Evolutionary conservation across 257 asterid species (phyloP).

Genomic region (Linderniella brevidens): DNA sequence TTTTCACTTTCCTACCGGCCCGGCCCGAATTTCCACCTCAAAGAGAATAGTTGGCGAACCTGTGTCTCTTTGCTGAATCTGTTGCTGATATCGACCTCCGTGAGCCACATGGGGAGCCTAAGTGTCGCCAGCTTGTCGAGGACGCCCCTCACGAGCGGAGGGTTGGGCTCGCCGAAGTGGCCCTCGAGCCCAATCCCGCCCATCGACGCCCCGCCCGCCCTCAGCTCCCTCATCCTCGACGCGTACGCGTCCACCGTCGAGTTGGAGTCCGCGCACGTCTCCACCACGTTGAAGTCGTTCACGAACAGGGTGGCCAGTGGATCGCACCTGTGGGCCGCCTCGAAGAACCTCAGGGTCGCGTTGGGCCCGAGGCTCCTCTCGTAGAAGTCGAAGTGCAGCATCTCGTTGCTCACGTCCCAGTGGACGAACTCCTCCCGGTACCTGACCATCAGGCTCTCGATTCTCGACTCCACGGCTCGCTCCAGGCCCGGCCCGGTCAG

Average conservation of each 20-base stretch:
- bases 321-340: slow-evolving; percentile 21
- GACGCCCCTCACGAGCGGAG: slow-evolving; percentile 20
- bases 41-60: slow-evolving; percentile 7
- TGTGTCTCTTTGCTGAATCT: slow-evolving; percentile 17
- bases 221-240: slow-evolving; percentile 23
- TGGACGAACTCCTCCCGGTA: slow-evolving; percentile 37
- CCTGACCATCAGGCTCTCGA: slow-evolving; percentile 20
- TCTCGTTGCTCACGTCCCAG: slow-evolving; percentile 67
- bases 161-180: slow-evolving; percentile 22
- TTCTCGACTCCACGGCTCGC: slow-evolving; percentile 18
- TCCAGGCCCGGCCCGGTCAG: slow-evolving; percentile 17
- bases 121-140: slow-evolving; percentile 27
- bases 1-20: too few species aligned
- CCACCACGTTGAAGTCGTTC: slow-evolving; percentile 54
- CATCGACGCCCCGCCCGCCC: slow-evolving; percentile 21
- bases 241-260: slow-evolving; percentile 32
- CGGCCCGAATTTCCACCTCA: too few species aligned
- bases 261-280: slow-evolving; percentile 19
- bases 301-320: slow-evolving; percentile 26
- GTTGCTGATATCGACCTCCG: slow-evolving; percentile 25
- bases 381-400: slow-evolving; percentile 31
- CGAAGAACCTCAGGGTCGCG: slow-evolving; percentile 22
- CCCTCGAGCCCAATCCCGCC: slow-evolving; percentile 29
- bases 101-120: slow-evolving; percentile 25
- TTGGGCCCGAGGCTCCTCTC: slow-evolving; percentile 24